Base-by-base conservation (phyloP, 164 flowering plant species). In the Vitis riparia region DNA sequence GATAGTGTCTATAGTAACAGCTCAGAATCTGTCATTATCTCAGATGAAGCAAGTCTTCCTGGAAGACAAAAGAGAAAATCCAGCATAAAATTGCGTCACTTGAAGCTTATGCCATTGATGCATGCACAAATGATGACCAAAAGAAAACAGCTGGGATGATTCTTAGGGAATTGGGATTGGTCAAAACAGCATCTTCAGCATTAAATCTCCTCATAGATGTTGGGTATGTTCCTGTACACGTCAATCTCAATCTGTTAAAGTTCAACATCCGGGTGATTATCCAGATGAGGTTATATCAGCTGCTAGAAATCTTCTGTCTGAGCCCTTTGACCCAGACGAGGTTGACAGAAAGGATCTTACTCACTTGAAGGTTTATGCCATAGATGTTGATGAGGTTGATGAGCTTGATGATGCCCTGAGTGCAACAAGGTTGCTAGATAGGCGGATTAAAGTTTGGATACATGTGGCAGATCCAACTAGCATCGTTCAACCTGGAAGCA, bases 391-490 rank as follows among this genome's bases (percentile, higher is more conserved):
- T 81, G 99, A 95, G 80, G 99, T 97, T 76, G 99, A 95, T 86
- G 99, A 95, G 99, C 97, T 95, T 77, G 99, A 95, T 84, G 99
- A 95, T 88, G 99, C 99, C 16, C 74, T 95, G 66, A 95, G 99
- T 87, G 98, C 97, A 65, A 79, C 80, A 51, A 88, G 88, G 79
- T 76, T 95, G 80, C 90, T 85, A 76, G 99, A 95, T 89, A 98
- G 96, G 29, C 86, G 94, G 67, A 89, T 90, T 60, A 91, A 84
- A 78, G 80, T 95, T 37, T 95, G 93, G 91, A 89, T 95, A 79
- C 99, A 95, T 81, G 97, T 95, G 71, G 99, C 99, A 32, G 98
- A 95, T 81, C 87, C 99, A 47, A 79, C 97, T 63, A 81, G 86
- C 79, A 83, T 85, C 71, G 83, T 95, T 69, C 86, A 83, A 68